Evolutionary conservation across 148 eudicot species (phyloP), one percentile per base, ranked within the genome.

Genomic region (Limonium bicolor): DNA sequence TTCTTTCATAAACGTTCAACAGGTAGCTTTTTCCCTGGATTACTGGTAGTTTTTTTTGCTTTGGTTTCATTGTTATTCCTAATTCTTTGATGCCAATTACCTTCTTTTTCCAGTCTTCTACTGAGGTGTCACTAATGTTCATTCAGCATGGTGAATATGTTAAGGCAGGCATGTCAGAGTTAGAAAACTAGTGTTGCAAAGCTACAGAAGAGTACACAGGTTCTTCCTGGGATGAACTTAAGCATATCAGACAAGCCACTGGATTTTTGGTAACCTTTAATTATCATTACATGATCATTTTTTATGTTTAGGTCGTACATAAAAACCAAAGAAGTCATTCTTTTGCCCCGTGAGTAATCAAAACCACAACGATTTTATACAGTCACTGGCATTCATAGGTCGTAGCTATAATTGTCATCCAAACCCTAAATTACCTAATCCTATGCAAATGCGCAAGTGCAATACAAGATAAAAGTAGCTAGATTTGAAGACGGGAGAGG

Each of bases 141-240:
- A 18, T 81, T 90, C 38, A 85, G 99, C 53, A 90, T 43, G 99
- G 99, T 36, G 99, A 90, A 65, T 90, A 81, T 51, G 99, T 90
- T 12, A 90, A 90, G 65, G 94, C 88, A 18, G 95, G 95, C 43
- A 59, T 90, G 35, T 76, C 94, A 54, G 99, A 90, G 65, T 66
- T 90, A 53, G 94, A 85, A 68, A 65, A 71, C 23, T 90, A 95
- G 95, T 90, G 87, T 59, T 56, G 24, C 45, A 57, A 42, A 25
- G 88, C 94, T 27, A 92, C 99, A 49, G 94, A 85, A 51, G 83
- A 85, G 95, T 85, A 85, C 64, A 88, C 95, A 61, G 99, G 99
- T 46, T 72, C 77, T 48, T 70, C 99, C 6, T 85, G 99, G 99
- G 95, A 92, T 50, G 95, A 85, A 62, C 78, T 92, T 57, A 85